Evolutionary conservation across 2,329 filamentous ascomycete species (phyloP), one percentile per base, ranked within the genome.

Genomic region (Teratosphaeria destructans): DNA sequence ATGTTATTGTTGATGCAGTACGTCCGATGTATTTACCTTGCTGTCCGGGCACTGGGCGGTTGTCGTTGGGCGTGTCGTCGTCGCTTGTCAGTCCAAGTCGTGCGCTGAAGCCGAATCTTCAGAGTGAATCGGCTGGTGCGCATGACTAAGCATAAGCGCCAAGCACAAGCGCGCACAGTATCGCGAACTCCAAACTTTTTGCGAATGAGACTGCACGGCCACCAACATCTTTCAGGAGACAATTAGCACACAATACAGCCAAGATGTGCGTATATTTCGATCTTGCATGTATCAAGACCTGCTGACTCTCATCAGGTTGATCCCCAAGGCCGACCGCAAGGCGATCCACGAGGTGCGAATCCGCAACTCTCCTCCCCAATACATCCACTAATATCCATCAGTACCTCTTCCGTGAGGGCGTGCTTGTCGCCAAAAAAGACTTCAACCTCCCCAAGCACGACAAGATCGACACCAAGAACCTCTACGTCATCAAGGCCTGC

Each of bases 321-420:
- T 99, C 81, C 94, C 94, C 79, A 97, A 97, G 88, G 89, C 90
- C 81, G 94, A 99, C 84, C 92, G 95, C 84, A 99, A 99, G 90
- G 90, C 91, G 88, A 97, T 99, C 83, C 94, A 99, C 86, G 93
- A 93, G 16, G 43, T 49, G 23, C 16, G 43, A 49, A 23, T 10
- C 16, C 16, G 16, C 43, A n/a, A 49, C 19, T 19, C 43, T 49
- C n/a, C 43, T 10, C 11, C 7, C n/a, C 43, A 19, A 23, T 49
- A 19, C 43, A n/a, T n/a, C 43, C 19, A 19, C 43, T 49, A 19
- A 49, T 23, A 19, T 6, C 43, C n/a, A 19, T 19, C 43, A 49
- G 88, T 95, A 93, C 88, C 90, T 99, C 85, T 95, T 96, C 88
- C 70, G 71, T 61, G 84, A 88, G 82, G 85, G 85, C 78, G 85